Percentiles rank a stretch among this genome's conserved stretches.
These are phyloP conservation scores for Penicillium sp. DNA, from an alignment of 2,329 filamentous ascomycete species.

Conservation along the genomic window DNA sequence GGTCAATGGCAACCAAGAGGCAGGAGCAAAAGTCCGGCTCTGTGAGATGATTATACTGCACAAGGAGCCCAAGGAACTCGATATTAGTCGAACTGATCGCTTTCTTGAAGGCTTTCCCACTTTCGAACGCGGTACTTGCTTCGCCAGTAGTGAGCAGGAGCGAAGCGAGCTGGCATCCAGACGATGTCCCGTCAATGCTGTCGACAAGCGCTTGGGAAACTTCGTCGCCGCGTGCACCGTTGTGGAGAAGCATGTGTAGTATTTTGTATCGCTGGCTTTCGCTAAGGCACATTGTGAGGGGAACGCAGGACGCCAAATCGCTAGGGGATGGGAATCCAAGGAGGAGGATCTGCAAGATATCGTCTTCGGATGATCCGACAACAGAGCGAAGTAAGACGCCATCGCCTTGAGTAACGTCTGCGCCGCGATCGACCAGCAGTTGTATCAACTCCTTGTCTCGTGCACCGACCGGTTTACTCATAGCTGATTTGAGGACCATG, in stretches of 20 bases:
- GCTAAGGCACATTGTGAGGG: neutral
- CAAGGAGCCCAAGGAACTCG: constrained; percentile 11
- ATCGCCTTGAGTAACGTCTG: constrained; percentile 11
- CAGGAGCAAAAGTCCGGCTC: constrained; percentile 13
- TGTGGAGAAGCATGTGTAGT: constrained; percentile 10
- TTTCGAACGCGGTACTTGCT: constrained; percentile 8
- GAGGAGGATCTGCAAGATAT: constrained; percentile 8
- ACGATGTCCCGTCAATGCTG: constrained; percentile 5
- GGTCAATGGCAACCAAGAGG: constrained; percentile 12
- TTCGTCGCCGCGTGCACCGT: constrained; percentile 10
- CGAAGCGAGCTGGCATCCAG: neutral
- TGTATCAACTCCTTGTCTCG: constrained; percentile 10
- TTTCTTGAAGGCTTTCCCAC: constrained; percentile 10
- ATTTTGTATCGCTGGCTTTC: constrained; percentile 9
- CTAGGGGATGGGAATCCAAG: constrained; percentile 10
- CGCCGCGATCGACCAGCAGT: constrained; percentile 7
- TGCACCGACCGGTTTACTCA: neutral
- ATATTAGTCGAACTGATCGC: constrained; percentile 2
- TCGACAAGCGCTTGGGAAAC: constrained; percentile 13
- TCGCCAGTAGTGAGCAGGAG: constrained; percentile 9
- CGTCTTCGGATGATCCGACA: constrained; percentile 1
- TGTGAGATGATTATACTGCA: constrained; percentile 11
- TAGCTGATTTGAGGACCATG: neutral
- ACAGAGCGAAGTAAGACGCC: constrained; percentile 5
- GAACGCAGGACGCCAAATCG: constrained; percentile 5